These are phyloP conservation scores for Coemansia umbellata DNA, from an alignment of 192 early-diverging fungal species.

Conservation along the genomic window DNA sequence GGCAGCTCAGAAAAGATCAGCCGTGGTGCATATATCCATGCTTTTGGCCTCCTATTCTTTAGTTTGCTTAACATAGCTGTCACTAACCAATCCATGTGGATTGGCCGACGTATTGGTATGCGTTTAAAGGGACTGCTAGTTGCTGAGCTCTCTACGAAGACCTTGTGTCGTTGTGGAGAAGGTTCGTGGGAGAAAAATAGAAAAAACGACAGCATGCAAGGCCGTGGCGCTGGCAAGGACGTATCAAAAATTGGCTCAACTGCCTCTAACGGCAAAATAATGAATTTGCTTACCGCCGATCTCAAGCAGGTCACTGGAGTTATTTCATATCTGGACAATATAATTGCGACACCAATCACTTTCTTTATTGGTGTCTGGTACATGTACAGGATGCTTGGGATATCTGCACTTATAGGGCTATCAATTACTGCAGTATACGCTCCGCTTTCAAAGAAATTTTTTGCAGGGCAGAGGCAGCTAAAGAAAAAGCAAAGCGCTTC, in stretches of 20 bases:
- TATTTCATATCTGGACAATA: constrained; percentile 53
- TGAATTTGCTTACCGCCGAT: constrained; percentile 72
- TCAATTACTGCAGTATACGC: constrained; percentile 57
- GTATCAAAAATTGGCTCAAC: constrained; percentile 21
- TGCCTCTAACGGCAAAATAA: constrained; percentile 59
- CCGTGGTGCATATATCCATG: constrained; percentile 54
- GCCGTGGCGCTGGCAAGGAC: constrained; percentile 4
- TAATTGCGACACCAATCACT: constrained; percentile 60
- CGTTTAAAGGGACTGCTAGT: constrained; percentile 58
- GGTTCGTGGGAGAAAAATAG: constrained; percentile 51
- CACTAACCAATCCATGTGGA: constrained; percentile 56
- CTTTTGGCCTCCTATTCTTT: constrained; percentile 56
- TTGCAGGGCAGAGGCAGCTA: constrained; percentile 47
- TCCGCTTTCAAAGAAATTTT: constrained; percentile 53
- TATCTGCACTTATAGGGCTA: constrained; percentile 75
- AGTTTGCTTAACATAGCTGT: constrained; percentile 42
- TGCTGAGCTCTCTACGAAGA: constrained; percentile 64
- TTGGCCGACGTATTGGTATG: constrained; percentile 62
- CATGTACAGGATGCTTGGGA: constrained; percentile 73
- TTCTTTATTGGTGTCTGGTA: constrained; percentile 62
- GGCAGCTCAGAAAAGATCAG: background rate
- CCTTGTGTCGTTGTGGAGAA: constrained; percentile 56
- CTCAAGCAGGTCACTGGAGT: constrained; percentile 59
- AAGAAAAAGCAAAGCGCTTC: constrained; percentile 57
- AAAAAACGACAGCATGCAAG: background rate